Evolutionary conservation across 495 filamentous ascomycete genomes (phyloP).

Genomic region (Penicillium parvum): DNA sequence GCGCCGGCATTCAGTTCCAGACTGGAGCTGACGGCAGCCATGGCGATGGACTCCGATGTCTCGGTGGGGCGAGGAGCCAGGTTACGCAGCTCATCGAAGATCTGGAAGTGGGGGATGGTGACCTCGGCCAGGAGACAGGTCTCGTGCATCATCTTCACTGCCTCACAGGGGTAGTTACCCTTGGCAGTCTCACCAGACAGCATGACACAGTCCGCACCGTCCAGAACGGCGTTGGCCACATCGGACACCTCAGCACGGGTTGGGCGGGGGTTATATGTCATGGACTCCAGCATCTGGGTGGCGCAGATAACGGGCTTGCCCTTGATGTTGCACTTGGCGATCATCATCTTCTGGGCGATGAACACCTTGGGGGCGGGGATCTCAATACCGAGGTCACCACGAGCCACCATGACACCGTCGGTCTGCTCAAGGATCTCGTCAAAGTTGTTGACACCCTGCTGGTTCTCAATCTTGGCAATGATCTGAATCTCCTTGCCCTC

Average conservation of each 20-base stretch:
- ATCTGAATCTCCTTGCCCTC: constrained; percentile 98
- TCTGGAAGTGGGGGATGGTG: constrained; percentile 90
- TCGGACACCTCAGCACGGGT: constrained; percentile 97
- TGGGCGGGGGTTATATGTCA: constrained; percentile 98
- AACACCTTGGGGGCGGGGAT: constrained; percentile 98
- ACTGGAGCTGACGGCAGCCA: constrained; percentile 90
- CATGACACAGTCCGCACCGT: constrained; percentile 99
- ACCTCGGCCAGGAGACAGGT: constrained; percentile 94
- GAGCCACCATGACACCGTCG: constrained; percentile 99
- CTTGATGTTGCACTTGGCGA: constrained; percentile 99
- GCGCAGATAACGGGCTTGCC: constrained; percentile 98
- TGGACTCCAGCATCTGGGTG: constrained; percentile 92
- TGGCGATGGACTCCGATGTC: constrained; percentile 87
- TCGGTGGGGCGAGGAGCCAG: constrained; percentile 75
- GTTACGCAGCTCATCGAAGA: constrained; percentile 90
- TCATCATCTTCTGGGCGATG: constrained; percentile 99
- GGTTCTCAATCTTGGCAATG: constrained; percentile 99
- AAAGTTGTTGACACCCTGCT: constrained; percentile 99
- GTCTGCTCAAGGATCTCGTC: constrained; percentile 94
- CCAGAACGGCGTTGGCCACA: constrained; percentile 95
- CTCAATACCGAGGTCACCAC: constrained; percentile 97
- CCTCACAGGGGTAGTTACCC: constrained; percentile 87
- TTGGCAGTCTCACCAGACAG: constrained; percentile 98
- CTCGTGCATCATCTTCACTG: constrained; percentile 96
- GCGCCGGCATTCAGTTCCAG: constrained; percentile 94